Evolutionary conservation across 2,329 filamentous ascomycete species (phyloP).

Genomic region (Pyrenochaeta sp.): DNA sequence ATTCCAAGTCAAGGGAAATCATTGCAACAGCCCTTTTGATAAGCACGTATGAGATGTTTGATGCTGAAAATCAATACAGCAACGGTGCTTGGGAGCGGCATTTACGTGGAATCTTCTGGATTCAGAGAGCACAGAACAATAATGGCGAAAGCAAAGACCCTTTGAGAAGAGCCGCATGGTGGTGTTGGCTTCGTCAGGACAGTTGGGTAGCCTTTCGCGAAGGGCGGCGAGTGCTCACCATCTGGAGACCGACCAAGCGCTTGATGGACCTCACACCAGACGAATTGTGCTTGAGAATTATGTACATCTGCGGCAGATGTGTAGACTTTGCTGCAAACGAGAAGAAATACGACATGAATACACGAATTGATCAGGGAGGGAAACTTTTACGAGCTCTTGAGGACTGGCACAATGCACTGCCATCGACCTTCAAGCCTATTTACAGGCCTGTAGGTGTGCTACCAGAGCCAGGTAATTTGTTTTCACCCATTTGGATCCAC

Average conservation of each 20-base stretch:
- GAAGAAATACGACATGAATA: constrained; percentile 51
- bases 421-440: constrained; percentile 54
- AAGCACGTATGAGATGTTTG: constrained; percentile 72
- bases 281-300: constrained; percentile 61
- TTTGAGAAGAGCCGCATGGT: constrained; percentile 67
- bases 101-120: constrained; percentile 71
- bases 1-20: constrained; percentile 65
- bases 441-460: constrained; percentile 39
- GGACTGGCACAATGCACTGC: constrained; percentile 58
- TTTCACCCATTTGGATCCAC: constrained; percentile 39
- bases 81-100: constrained; percentile 66
- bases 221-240: constrained; percentile 62
- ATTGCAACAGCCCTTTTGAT: constrained; percentile 67
- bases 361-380: constrained; percentile 57
- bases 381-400: constrained; percentile 58
- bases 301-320: constrained; percentile 64
- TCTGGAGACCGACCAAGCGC: constrained; percentile 63
- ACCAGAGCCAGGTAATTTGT: constrained; percentile 18
- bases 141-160: constrained; percentile 64
- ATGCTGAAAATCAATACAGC: constrained; percentile 55
- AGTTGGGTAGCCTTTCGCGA: constrained; percentile 70
- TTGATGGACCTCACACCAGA: constrained; percentile 59
- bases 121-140: constrained; percentile 67
- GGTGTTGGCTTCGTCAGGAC: constrained; percentile 72
- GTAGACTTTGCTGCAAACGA: constrained; percentile 67